Conservation (phyloP, 176 grass and related monocot genomes). For the Musa schizocarpa region DNA sequence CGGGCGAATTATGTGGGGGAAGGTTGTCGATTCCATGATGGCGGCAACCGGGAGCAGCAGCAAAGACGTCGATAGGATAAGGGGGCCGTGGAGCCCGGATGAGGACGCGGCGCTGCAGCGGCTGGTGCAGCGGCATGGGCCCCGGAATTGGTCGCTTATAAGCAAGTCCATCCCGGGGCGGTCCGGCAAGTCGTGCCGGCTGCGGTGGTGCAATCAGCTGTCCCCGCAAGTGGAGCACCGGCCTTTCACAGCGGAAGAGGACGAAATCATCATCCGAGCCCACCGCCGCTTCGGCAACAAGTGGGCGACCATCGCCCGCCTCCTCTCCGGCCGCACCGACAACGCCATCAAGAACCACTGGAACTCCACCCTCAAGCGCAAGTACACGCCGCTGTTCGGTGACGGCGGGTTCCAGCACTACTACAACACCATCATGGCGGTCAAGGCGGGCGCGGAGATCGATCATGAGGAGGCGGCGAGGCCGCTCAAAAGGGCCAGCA, state of each 20-base stretch:
- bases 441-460: constrained; percentile 6
- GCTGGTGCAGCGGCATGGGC: constrained; percentile 59
- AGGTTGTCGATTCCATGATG: constrained; percentile 1
- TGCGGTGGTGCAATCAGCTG: too few species aligned
- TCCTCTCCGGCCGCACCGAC: constrained; percentile 74
- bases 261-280: constrained; percentile 51
- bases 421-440: not conserved
- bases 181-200: too few species aligned
- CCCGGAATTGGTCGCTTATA: constrained; percentile 81
- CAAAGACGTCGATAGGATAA: constrained; percentile 56
- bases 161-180: constrained; percentile 34
- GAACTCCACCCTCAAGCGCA: constrained; percentile 90
- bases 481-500: constrained; percentile 38
- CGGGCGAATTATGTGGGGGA: not conserved
- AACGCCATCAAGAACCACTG: constrained; percentile 99
- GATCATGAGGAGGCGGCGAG: not conserved
- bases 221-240: constrained; percentile 3
- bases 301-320: constrained; percentile 83
- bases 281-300: constrained; percentile 80
- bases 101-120: constrained; percentile 69
- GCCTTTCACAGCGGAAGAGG: constrained; percentile 68
- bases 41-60: not conserved
- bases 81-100: constrained; percentile 85
- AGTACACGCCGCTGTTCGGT: constrained; percentile 4
- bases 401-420: not conserved